Base-by-base conservation (phyloP, 1,139 yeast species). In the Arxiozyma telluris region DNA sequence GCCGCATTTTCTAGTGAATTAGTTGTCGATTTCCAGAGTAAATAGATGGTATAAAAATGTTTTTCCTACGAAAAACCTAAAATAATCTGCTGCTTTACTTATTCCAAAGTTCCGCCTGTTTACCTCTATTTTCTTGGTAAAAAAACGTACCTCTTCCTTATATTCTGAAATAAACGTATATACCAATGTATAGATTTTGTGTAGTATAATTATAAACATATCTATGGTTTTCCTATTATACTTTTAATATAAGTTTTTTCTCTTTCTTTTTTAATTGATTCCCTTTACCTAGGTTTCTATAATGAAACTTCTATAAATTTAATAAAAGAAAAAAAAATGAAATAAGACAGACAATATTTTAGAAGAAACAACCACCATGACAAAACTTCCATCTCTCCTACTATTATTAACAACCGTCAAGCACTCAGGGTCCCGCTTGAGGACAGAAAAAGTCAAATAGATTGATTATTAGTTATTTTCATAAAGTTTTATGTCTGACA, bases 1-100 rank as follows among this genome's bases (percentile, higher is more conserved):
- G 75, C 77, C 52, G 75, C 86, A 48, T 75, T 87, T 53, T 96
- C 96, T 47, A 59, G 61, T 41, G 70, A 66, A n/a, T 50, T 67
- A 47, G 60, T 64, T 22, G 64, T 62, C 21, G 58, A 57, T 42
- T 67, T 67, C 47, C 65, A 64, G 43, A 54, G 58, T 18, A 59
- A 63, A 48, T 62, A 57, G 54, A 44, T 21, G 42, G 42, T 17
- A 50, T 50, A 50, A 34, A 30, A 34, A 15, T 34, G 5, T 34
- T 34, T 34, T 12, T 34, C 8, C 6, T 15, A 34, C 12, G n/a
- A 34, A 15, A 15, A 34, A 15, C 12, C 9, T 15, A 4, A 12
- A 34, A 34, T 34, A 12, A 15, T 34, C 8, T 12, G 39, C 6
- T 34, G n/a, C n/a, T 12, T 15, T 34, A 12, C 6, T 12, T 27